Percentiles rank a stretch among this genome's conserved stretches.
phyloP scores from a whole-genome alignment of 75 land plant species.

The Pinus tabuliformis region DNA sequence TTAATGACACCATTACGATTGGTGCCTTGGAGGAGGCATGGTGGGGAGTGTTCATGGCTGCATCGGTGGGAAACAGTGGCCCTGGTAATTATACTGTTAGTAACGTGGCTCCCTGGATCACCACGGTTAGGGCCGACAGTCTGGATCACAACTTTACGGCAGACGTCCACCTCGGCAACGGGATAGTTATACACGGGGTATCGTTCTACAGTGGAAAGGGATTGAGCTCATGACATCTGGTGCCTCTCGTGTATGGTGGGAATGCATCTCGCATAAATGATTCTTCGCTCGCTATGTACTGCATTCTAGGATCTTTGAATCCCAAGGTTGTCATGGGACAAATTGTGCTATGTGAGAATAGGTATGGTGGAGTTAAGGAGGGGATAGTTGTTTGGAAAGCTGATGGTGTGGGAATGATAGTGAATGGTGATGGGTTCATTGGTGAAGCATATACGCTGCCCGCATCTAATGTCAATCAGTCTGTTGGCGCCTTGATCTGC shows the following conservation, averaged over 20 bases:
- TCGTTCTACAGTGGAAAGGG: constrained; percentile 50
- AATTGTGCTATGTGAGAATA: constrained; percentile 74
- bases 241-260: constrained; percentile 61
- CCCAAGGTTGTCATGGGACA: constrained; percentile 48
- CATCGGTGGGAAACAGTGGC: constrained; percentile 90
- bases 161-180: constrained; percentile 64
- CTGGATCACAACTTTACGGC: constrained; percentile 87
- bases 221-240: constrained; percentile 15
- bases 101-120: constrained; percentile 91
- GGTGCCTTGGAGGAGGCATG: constrained; percentile 83
- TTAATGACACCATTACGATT: constrained; percentile 75
- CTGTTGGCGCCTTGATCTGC: constrained; percentile 44
- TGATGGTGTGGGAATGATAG: constrained; percentile 89
- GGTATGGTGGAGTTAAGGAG: constrained; percentile 54
- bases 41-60: constrained; percentile 73
- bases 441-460: constrained; percentile 85
- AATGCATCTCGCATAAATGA: constrained; percentile 18
- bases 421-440: constrained; percentile 79
- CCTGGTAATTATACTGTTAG: constrained; percentile 63
- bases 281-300: constrained; percentile 56
- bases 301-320: constrained; percentile 63
- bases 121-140: constrained; percentile 88
- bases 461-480: constrained; percentile 57
- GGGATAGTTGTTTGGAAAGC: constrained; percentile 66
- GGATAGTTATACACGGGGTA: constrained; percentile 43